A percentile compares a stretch with the other conserved stretches of the same genome.
Conservation (phyloP, 805 yeast genomes). For the Metschnikowia matae region DNA sequence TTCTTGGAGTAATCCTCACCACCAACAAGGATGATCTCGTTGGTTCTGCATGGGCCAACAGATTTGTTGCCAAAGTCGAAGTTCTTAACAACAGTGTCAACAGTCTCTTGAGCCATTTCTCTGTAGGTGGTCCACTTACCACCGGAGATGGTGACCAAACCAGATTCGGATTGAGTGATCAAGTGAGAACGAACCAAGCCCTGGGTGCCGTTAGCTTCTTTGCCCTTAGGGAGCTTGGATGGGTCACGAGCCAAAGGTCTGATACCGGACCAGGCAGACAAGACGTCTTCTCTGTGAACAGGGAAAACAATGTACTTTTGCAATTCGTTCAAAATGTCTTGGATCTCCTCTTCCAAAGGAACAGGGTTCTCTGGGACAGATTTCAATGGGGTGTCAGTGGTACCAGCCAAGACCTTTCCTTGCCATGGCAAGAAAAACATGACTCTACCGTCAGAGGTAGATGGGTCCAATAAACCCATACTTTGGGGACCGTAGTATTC, state of each 20-base stretch:
- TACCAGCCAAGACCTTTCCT: conserved; percentile 93
- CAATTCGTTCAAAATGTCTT: conserved; percentile 80
- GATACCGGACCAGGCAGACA: conserved; percentile 96
- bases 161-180: conserved; percentile 65
- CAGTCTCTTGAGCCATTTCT: conserved; percentile 95
- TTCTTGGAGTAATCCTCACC: conserved; percentile 76
- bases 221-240: conserved; percentile 43
- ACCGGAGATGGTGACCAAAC: conserved; percentile 85
- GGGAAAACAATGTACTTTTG: conserved; percentile 88
- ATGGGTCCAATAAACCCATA: conserved; percentile 86
- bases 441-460: conserved; percentile 92
- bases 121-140: conserved; percentile 99
- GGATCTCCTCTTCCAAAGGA: conserved; percentile 84
- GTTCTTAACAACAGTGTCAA: conserved; percentile 60
- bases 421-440: conserved; percentile 98
- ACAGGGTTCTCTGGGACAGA: conserved; percentile 70
- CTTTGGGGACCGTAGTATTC: conserved; percentile 86
- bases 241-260: conserved; percentile 92
- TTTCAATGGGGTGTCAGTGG: conserved; percentile 85
- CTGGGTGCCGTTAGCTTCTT: conserved; percentile 58
- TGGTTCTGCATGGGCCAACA: conserved; percentile 49
- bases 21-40: conserved; percentile 60
- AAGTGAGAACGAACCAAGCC: conserved; percentile 89
- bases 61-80: conserved; percentile 35
- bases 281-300: conserved; percentile 83